Conservation (phyloP, 306 rosid species). For the Oemleria cerasiformis region DNA sequence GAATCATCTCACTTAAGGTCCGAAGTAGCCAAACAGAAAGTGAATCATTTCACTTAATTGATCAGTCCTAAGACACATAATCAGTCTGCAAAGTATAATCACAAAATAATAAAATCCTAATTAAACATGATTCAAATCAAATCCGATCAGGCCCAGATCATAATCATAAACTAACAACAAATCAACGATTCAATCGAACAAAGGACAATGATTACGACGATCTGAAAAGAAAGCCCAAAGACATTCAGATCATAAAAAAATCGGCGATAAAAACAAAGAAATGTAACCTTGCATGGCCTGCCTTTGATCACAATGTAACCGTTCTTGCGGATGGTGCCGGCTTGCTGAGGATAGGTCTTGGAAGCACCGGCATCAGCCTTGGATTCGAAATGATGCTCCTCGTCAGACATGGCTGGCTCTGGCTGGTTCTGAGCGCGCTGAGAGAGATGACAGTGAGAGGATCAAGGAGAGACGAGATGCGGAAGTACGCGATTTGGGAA, state of each 20-base stretch:
- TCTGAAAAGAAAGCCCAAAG: neutral
- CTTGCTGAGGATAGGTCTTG: slow-evolving; percentile 94
- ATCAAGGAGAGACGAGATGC: slow-evolving; percentile 2
- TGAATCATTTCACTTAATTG: neutral
- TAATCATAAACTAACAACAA: neutral
- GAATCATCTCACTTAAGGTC: no score
- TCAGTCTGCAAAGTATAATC: no score
- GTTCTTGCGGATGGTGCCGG: slow-evolving; percentile 90
- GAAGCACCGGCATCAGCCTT: slow-evolving; percentile 99
- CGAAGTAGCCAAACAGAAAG: neutral
- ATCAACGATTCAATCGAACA: neutral
- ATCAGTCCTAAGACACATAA: neutral
- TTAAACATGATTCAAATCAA: neutral
- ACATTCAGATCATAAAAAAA: neutral
- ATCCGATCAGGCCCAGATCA: neutral
- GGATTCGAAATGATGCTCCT: slow-evolving; percentile 96
- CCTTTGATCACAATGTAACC: slow-evolving; percentile 85
- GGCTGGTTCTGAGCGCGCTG: neutral
- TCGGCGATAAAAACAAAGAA: neutral
- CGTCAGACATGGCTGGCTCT: slow-evolving; percentile 72
- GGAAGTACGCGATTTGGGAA: neutral
- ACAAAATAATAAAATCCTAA: neutral
- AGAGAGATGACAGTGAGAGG: neutral
- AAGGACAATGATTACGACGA: neutral
- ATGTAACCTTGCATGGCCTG: slow-evolving; percentile 91